These are phyloP conservation scores for Hanseniaspora nectarophila DNA, from an alignment of 805 yeast species.

Conservation along the genomic window DNA sequence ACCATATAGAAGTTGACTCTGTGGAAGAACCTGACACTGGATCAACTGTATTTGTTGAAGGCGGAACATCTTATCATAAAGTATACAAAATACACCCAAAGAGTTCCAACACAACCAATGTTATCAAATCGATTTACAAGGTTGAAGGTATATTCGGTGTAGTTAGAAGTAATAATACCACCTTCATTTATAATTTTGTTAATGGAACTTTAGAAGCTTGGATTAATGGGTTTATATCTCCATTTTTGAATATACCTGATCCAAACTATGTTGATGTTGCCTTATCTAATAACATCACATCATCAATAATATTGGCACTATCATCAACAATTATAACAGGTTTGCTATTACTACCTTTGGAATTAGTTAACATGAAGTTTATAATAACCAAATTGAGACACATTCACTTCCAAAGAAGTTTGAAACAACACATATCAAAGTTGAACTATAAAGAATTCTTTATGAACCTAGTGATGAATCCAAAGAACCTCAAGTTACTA, in stretches of 20 bases:
- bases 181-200: constrained; percentile 65
- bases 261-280: constrained; percentile 74
- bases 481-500: constrained; percentile 49
- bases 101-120: constrained; percentile 52
- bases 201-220: constrained; percentile 75
- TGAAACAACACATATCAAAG: constrained; percentile 51
- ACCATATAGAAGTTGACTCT: constrained; percentile 37
- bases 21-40: constrained; percentile 22
- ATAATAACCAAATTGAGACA: constrained; percentile 40
- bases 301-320: constrained; percentile 55
- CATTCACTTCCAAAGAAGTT: constrained; percentile 42
- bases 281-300: constrained; percentile 64
- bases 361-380: constrained; percentile 64
- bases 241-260: constrained; percentile 72
- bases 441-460: constrained; percentile 31
- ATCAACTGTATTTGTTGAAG: constrained; percentile 8
- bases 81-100: constrained; percentile 39
- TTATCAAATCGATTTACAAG: constrained; percentile 49
- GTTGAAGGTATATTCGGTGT: constrained; percentile 62
- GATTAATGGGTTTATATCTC: constrained; percentile 79
- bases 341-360: constrained; percentile 64
- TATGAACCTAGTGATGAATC: constrained; percentile 8
- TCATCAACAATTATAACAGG: constrained; percentile 64
- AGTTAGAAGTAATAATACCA: constrained; percentile 64
- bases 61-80: background rate